Conservation (phyloP, 176 grass and related monocot genomes). For the Thalia dealbata region DNA sequence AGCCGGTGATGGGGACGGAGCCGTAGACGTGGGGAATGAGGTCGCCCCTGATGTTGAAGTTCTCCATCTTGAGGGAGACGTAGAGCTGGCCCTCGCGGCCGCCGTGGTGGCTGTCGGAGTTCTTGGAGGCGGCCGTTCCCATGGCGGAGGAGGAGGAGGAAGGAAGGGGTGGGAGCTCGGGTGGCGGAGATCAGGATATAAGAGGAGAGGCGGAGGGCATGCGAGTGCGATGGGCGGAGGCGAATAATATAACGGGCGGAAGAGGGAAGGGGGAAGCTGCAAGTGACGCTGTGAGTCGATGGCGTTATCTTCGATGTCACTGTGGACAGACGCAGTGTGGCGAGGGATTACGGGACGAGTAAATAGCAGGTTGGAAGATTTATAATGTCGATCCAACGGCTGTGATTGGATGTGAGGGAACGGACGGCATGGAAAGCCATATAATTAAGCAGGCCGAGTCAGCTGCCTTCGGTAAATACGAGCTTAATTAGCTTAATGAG, state of each 20-base stretch:
- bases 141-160: conserved; percentile 28
- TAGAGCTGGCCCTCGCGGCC: conserved; percentile 70
- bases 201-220: background rate
- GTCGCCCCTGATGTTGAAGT: conserved; percentile 39
- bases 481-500: too few species aligned
- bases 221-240: background rate
- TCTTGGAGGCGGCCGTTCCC: conserved; percentile 33
- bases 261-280: background rate
- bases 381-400: too few species aligned
- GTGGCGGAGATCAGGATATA: conserved; percentile 9
- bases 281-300: background rate
- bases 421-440: too few species aligned
- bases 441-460: too few species aligned
- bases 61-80: conserved; percentile 70
- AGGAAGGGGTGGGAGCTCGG: background rate
- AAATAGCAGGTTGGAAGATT: too few species aligned
- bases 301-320: background rate
- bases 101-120: conserved; percentile 30
- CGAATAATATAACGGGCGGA: background rate
- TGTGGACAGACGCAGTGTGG: background rate
- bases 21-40: conserved; percentile 65
- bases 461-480: too few species aligned
- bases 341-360: background rate
- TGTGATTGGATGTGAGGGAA: too few species aligned
- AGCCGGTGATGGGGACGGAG: conserved; percentile 61